Percentiles rank a stretch among this genome's conserved stretches.
Conservation (phyloP, 2,329 filamentous ascomycete species). For the Fusarium chuoi region DNA sequence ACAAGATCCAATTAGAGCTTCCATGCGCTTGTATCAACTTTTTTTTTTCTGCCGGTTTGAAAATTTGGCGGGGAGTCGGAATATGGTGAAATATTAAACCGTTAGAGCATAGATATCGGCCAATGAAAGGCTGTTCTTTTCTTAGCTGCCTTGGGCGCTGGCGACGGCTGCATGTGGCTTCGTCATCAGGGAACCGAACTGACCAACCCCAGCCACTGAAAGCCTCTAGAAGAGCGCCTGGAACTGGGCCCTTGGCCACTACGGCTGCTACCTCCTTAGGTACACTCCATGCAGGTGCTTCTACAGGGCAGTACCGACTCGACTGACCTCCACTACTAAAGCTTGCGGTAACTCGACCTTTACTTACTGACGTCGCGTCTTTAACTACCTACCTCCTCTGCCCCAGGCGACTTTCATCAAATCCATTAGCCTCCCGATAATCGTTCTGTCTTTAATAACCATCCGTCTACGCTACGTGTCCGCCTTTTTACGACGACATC, state of each 20-base stretch:
- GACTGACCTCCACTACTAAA: not conserved
- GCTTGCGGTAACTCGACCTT: constrained; percentile 7
- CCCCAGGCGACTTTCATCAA: constrained; percentile 32
- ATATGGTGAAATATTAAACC: constrained; percentile 17
- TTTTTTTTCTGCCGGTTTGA: constrained; percentile 46
- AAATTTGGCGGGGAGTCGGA: constrained; percentile 48
- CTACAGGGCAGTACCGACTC: not conserved
- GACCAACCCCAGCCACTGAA: constrained; percentile 42
- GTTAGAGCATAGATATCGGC: not conserved
- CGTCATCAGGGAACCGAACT: constrained; percentile 38
- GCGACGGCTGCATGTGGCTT: constrained; percentile 33
- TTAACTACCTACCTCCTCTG: constrained; percentile 28
- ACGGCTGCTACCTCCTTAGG: constrained; percentile 11
- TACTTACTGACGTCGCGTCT: constrained; percentile 32
- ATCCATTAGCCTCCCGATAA: constrained; percentile 1
- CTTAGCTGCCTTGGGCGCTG: not conserved
- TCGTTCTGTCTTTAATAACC: not conserved
- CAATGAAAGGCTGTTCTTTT: constrained; percentile 12
- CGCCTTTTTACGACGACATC: not conserved
- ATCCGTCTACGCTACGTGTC: constrained; percentile 13
- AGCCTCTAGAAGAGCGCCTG: constrained; percentile 15
- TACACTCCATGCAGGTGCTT: not conserved
- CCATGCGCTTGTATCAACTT: constrained; percentile 28
- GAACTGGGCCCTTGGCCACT: constrained; percentile 17
- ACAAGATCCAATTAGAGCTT: constrained; percentile 31